Evolutionary conservation across 306 rosid genomes (phyloP), one percentile per base, ranked within the genome.

Genomic region (Ochetophila trinervis): DNA sequence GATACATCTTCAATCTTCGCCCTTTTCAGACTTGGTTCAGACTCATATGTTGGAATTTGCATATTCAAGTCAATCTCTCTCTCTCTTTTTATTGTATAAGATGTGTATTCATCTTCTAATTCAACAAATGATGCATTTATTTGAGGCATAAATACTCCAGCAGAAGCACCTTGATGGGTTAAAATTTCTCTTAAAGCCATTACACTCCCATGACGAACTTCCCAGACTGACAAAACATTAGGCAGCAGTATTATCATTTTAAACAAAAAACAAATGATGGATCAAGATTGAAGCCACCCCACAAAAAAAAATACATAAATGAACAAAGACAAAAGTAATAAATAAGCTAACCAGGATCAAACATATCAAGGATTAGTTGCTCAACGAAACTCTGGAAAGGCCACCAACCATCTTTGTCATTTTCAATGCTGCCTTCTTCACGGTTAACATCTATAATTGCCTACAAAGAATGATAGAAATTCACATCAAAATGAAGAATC

Each of bases 181-280:
- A 93, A 87, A 79, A 93, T 82, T 75, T 93, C 98, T 74, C 98
- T 93, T 76, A 89, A 59, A 53, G 98, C 98, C 98, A 93, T 93
- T 74, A 93, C 93, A 61, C 96, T 81, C 35, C 98, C 98, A 84
- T 93, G 98, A 44, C 97, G 97, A 35, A 93, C 67, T 81, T 89
- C 98, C 98, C 98, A 93, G 74, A 84, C 98, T 93, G 78, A 59
- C 49, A 69, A 58, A 32, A 63, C 23, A 81, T n/a, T 11, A 58
- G 73, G 60, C 23, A 78, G 61, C 70, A 59, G 62, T 48, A 45
- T 2, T 44, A 75, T 34, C 59, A 73, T 50, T 69, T 55, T 35
- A 65, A 53, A 63, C 50, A 42, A 19, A 53, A 65, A 30, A 48
- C 59, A 61, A 40, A 32, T 51, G 16, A 65, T 23, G 30, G 51